These are phyloP conservation scores for Croton setiger DNA, from an alignment of 441 rosid genomes.

Conservation along the genomic window DNA sequence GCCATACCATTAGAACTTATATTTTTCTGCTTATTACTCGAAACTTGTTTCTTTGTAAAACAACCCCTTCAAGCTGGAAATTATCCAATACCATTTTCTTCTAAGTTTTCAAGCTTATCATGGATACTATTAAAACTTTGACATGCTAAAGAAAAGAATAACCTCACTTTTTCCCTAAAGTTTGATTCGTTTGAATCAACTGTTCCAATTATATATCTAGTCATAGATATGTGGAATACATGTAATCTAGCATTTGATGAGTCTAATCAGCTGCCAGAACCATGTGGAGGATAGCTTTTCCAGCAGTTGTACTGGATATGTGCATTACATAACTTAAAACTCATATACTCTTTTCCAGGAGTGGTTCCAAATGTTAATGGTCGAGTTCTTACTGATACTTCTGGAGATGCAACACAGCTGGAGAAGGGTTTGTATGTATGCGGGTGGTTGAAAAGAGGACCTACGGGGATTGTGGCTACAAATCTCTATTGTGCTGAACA, in stretches of 20 bases:
- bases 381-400: slow-evolving; percentile 52
- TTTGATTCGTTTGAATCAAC: background rate
- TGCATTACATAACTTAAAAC: background rate
- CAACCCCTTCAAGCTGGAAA: background rate
- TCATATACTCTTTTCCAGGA: slow-evolving; percentile 38
- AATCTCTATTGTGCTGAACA: slow-evolving; percentile 88
- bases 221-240: background rate
- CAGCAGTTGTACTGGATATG: background rate
- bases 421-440: slow-evolving; percentile 84
- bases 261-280: background rate
- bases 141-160: background rate
- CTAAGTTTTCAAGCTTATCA: background rate
- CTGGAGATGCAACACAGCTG: slow-evolving; percentile 33
- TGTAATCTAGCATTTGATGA: background rate
- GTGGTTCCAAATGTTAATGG: slow-evolving; percentile 64
- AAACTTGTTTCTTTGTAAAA: background rate
- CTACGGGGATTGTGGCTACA: slow-evolving; percentile 84
- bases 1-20: background rate
- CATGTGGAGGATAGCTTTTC: background rate
- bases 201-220: background rate
- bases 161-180: background rate
- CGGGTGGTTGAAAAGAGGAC: slow-evolving; percentile 97
- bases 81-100: slow-evolving; percentile 13
- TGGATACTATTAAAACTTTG: background rate
- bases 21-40: background rate